These are phyloP conservation scores for Panicum hallii DNA, from an alignment of 202 grass and related monocot genomes.

Conservation along the genomic window DNA sequence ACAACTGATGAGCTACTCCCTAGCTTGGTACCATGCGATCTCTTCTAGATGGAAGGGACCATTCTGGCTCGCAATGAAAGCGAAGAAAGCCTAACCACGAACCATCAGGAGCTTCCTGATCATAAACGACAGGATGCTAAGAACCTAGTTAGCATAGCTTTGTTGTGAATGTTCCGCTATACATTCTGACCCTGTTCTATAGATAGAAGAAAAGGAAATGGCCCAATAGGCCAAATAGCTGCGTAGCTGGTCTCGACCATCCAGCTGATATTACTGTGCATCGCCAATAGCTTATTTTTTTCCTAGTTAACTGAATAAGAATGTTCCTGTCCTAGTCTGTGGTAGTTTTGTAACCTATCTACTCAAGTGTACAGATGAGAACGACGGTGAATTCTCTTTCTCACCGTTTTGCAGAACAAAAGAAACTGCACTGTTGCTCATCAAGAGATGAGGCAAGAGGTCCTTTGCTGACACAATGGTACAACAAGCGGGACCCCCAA, in stretches of 20 bases:
- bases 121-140: background rate
- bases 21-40: background rate
- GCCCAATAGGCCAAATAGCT: background rate
- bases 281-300: background rate
- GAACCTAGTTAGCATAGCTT: background rate
- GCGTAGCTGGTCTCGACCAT: background rate
- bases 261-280: background rate
- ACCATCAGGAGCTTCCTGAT: background rate
- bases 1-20: background rate
- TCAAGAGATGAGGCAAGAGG: background rate
- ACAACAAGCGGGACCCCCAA: background rate
- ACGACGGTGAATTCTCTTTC: no score
- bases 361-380: no score
- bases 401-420: no score
- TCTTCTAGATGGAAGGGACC: background rate
- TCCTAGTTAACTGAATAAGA: background rate
- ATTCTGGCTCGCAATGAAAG: background rate
- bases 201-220: background rate
- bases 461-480: background rate
- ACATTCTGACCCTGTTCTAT: background rate
- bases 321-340: no score
- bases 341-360: no score
- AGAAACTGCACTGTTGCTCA: background rate
- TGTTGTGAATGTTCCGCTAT: background rate
- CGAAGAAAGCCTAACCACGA: background rate